Base-by-base conservation (phyloP, 257 asterid genomes). In the Lycium barbarum region DNA sequence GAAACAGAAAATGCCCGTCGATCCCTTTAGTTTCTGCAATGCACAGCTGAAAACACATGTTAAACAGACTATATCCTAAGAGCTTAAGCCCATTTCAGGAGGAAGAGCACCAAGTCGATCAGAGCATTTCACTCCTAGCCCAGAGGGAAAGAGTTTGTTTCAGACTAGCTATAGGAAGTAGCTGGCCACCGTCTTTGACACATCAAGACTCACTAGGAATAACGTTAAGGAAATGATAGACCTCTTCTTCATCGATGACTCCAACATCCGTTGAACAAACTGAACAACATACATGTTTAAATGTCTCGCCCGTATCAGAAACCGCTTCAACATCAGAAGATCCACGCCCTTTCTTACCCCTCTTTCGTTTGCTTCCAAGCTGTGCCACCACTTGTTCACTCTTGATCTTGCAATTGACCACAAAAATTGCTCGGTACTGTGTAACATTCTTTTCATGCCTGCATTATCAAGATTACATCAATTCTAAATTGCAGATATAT, bases 191-290 rank as follows among this genome's bases (percentile, higher is more conserved):
- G 45, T 40, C 45, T 40, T 40, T 4, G 7, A 40, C 45, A 83
- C 18, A 83, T 92, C 90, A 93, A 82, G 95, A 90, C 87, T 95
- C 95, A 58, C 99, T 94, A 5, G 98, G 98, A 81, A 95, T 91
- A 87, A 90, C 97, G 62, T 92, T 90, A 14, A 92, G 81, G 91
- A 94, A 94, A 88, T 96, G 98, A 88, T 96, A 94, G 70, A 93
- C 90, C 86, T 96, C 95, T 18, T 93, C 96, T 84, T 94, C 97
- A 53, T 94, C 98, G 7, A 96, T 84, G 73, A 92, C 95, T 45
- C 99, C 99, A 40, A 94, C 98, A 35, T 92, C 89, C 1, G 98
- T 94, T 8, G 92, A 93, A 90, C 99, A 96, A 83, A 96, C 93
- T 61, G 91, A 87, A 85, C 98, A 96, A 80, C 94, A 90, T 13